Evolutionary conservation across 345 rosid genomes (phyloP), one percentile per base, ranked within the genome.

Genomic region (Draba incana): DNA sequence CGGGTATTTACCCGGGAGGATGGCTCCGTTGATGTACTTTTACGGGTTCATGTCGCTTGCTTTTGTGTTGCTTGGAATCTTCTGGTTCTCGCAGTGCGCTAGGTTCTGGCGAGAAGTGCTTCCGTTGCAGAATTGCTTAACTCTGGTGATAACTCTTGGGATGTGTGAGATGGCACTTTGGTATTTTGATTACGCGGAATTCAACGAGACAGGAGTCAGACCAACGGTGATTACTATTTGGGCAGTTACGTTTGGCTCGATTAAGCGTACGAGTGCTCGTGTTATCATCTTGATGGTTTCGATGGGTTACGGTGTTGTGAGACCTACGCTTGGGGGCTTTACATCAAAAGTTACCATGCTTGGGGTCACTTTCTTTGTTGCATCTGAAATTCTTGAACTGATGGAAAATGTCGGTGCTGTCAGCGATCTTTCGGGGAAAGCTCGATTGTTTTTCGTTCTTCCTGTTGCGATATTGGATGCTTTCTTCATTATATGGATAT

Each of bases 101-200:
- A 84, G 96, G 63, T 92, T 83, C 74, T 95, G 98, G 99, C 86
- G 71, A 78, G 98, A 88, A 83, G 88, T 95, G 61, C 83, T 95
- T 72, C 90, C 97, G 0, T 69, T 95, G 71, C 93, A 92, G 68
- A 95, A 95, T 72, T 92, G 92, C 66, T 81, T 95, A 25, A 95
- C 97, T 13, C 38, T 92, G 39, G 93, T 95, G 76, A 92, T 92
- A 46, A 89, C 97, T 0, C 61, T 92, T 1, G 98, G 97, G 49
- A 92, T 95, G 99, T 77, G 87, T 62, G 99, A 95, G 85, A 89
- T 92, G 98, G 83, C 98, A n/a, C 79, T 92, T 43, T 94, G 98
- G 99, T 91, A 85, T 74, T 92, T 92, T 5, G 97, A 95, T 76
- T 89, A 88, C 68, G 96, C 88, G 10, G 93, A 89, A 30, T 95